Evolutionary conservation across 176 grass and related monocot species (phyloP).

Genomic region (Carex pumila): DNA sequence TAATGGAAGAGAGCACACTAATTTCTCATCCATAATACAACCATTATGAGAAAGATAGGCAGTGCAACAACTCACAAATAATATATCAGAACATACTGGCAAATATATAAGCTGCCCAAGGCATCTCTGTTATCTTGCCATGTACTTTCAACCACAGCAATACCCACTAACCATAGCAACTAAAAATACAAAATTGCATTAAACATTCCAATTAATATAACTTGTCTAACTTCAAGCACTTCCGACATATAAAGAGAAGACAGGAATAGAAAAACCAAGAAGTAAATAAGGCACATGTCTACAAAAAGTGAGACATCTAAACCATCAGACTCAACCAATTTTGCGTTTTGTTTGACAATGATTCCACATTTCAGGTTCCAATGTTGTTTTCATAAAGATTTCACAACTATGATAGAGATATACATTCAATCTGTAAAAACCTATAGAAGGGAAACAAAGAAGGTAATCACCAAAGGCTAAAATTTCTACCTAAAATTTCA

Average conservation of each 20-base stretch:
- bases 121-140: not conserved
- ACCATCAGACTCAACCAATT: not conserved
- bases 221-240: not conserved
- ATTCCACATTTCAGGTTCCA: not conserved
- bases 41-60: not conserved
- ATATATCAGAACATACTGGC: not conserved
- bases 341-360: not conserved
- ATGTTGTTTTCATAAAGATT: not conserved
- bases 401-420: not conserved
- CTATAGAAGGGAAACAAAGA: constrained; percentile 5
- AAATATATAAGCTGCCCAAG: not conserved
- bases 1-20: not conserved
- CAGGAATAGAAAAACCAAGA: not conserved
- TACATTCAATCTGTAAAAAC: constrained; percentile 6
- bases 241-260: not conserved
- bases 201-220: not conserved
- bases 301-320: not conserved
- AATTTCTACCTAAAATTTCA: constrained; percentile 4
- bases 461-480: not conserved
- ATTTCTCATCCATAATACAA: not conserved
- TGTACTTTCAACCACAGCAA: not conserved
- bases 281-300: not conserved
- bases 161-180: not conserved
- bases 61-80: not conserved
- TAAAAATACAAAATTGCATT: not conserved